Evolutionary conservation across 2,329 filamentous ascomycete species (phyloP).

Genomic region (Ophiostoma novo-ulmi): DNA sequence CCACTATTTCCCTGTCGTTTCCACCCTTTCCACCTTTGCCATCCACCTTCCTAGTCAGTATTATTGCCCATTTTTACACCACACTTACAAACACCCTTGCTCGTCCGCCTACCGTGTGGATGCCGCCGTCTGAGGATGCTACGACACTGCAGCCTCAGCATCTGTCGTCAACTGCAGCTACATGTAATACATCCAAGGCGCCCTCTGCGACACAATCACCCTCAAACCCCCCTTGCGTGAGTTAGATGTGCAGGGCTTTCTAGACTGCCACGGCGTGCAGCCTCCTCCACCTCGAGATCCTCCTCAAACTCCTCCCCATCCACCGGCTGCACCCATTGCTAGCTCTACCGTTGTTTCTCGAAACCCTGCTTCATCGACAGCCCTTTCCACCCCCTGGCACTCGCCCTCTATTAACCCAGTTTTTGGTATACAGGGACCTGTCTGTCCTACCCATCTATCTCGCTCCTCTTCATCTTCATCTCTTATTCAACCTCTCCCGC

Average conservation of each 20-base stretch:
- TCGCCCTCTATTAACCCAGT: slow-evolving; percentile 1
- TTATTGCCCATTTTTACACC: slow-evolving; percentile 14
- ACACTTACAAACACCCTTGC: slow-evolving; percentile 15
- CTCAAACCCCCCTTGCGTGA: slow-evolving; percentile 2
- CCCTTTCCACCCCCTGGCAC: slow-evolving; percentile 9
- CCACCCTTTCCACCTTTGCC: neutral
- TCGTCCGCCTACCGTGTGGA: slow-evolving; percentile 1
- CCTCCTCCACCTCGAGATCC: slow-evolving; percentile 4
- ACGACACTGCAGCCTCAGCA: slow-evolving; percentile 1
- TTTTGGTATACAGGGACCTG: slow-evolving; percentile 1
- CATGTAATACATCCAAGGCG: neutral
- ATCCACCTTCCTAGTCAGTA: slow-evolving; percentile 3
- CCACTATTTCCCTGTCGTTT: neutral
- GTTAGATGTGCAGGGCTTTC: slow-evolving; percentile 1
- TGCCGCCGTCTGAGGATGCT: neutral
- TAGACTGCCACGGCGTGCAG: slow-evolving; percentile 8
- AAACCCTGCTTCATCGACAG: neutral
- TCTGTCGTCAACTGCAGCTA: neutral
- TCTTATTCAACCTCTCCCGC: neutral
- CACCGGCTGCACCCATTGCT: slow-evolving; percentile 1
- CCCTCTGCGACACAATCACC: slow-evolving; percentile 5
- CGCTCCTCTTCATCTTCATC: neutral
- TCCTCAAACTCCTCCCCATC: neutral
- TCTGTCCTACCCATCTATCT: neutral
- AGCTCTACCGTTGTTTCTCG: neutral